Percentiles rank a stretch among this genome's conserved stretches.
phyloP scores from a whole-genome alignment of 768 basidiomycete genomes.

The Collybia mongolica region DNA sequence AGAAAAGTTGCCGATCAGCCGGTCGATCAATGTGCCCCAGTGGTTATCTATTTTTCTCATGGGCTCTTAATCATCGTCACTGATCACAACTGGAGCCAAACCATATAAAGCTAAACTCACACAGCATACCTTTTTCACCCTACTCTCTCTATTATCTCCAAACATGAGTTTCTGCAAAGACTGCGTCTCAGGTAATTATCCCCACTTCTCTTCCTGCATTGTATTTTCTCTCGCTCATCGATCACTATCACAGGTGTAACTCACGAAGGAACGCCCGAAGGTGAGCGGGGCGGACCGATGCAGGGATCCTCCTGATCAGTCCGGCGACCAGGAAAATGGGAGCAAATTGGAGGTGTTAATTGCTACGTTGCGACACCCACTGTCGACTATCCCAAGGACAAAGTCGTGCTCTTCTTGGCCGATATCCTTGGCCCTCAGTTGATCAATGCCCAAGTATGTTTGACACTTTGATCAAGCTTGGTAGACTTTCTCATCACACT shows the following conservation, averaged over 20 bases:
- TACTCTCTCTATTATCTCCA: too few relatives aligned
- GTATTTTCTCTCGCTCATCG: neutral
- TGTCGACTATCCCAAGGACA: slow-evolving; percentile 49
- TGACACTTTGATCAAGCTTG: neutral
- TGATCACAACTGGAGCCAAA: too few relatives aligned
- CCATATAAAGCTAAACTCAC: too few relatives aligned
- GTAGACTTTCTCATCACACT: neutral
- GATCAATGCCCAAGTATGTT: slow-evolving; percentile 41
- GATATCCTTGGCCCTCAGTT: slow-evolving; percentile 53
- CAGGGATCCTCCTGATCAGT: slow-evolving; percentile 3
- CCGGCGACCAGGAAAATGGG: slow-evolving; percentile 39
- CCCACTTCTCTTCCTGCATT: neutral
- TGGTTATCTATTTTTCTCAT: too few relatives aligned
- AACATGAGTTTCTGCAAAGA: slow-evolving; percentile 39
- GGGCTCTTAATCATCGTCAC: too few relatives aligned
- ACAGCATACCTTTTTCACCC: too few relatives aligned
- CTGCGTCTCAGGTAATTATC: slow-evolving; percentile 48
- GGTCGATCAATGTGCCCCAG: too few relatives aligned
- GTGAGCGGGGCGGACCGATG: slow-evolving; percentile 19
- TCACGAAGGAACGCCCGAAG: slow-evolving; percentile 47
- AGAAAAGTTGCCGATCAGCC: too few relatives aligned
- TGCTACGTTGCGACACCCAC: slow-evolving; percentile 56
- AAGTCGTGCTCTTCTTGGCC: slow-evolving; percentile 52
- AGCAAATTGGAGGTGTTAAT: slow-evolving; percentile 44
- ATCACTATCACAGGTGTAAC: slow-evolving; percentile 36